Percentiles rank a stretch among this genome's conserved stretches.
phyloP scores from a whole-genome alignment of 2,329 filamentous ascomycete genomes.

The Cercospora zeae-maydis region DNA sequence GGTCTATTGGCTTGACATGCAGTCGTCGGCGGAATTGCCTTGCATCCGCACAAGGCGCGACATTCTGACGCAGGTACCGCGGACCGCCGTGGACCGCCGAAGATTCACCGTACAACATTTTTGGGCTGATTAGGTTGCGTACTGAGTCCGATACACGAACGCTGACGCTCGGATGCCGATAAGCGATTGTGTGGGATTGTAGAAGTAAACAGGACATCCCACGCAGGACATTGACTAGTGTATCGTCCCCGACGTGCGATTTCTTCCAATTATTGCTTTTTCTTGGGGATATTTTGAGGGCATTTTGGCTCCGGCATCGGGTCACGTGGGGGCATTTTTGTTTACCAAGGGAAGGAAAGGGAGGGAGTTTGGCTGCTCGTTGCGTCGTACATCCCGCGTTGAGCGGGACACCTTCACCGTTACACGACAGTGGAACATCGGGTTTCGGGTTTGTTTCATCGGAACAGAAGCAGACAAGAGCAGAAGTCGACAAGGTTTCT shows the following conservation, averaged over 20 bases:
- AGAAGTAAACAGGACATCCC: constrained; percentile 5
- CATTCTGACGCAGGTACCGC: constrained; percentile 10
- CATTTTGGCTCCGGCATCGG: neutral
- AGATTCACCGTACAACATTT: neutral
- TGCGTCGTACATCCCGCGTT: neutral
- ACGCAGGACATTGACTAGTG: constrained; percentile 11
- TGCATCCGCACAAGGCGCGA: neutral
- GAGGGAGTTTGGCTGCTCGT: neutral
- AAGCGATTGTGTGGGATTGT: neutral
- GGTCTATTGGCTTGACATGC: neutral
- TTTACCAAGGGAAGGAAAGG: neutral
- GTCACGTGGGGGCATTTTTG: neutral
- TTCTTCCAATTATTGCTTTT: constrained; percentile 9
- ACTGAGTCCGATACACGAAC: constrained; percentile 3
- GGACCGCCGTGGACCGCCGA: constrained; percentile 1
- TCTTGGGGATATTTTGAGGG: neutral
- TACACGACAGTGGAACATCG: neutral
- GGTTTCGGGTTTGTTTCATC: constrained; percentile 2
- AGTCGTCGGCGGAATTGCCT: neutral
- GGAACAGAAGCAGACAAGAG: neutral
- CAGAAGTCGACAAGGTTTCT: neutral
- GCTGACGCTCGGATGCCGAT: constrained; percentile 2
- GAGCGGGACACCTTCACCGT: neutral
- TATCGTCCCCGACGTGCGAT: neutral
- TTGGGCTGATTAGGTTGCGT: neutral